Evolutionary conservation across 2,329 filamentous ascomycete genomes (phyloP).

Genomic region (Fusarium udum): DNA sequence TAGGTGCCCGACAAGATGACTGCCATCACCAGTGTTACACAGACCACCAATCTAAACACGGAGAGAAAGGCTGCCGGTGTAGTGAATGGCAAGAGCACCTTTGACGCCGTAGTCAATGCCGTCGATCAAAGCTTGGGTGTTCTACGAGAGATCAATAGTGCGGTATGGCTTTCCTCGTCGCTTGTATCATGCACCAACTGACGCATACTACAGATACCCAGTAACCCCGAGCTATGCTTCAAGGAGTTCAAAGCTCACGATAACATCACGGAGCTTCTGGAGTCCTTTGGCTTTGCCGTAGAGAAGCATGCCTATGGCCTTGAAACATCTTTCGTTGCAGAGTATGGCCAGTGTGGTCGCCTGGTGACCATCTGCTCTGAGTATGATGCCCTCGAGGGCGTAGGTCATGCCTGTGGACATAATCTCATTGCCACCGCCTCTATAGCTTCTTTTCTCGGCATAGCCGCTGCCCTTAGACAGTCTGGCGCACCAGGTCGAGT

Average conservation of each 20-base stretch:
- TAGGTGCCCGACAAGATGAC: neutral
- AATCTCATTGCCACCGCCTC: neutral
- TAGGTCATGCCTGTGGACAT: neutral
- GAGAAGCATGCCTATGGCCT: neutral
- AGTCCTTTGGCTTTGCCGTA: neutral
- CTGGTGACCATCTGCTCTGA: neutral
- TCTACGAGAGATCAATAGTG: neutral
- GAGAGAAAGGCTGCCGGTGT: accelerated
- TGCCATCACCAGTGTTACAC: neutral
- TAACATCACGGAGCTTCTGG: neutral
- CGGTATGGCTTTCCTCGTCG: neutral
- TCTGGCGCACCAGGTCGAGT: neutral
- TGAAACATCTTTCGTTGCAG: neutral
- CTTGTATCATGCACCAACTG: neutral
- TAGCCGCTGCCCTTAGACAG: neutral
- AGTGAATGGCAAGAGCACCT: accelerated
- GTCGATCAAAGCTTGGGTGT: neutral
- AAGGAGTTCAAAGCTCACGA: neutral
- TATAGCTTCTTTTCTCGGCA: neutral
- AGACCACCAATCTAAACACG: neutral
- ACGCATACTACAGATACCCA: neutral
- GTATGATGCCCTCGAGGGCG: neutral
- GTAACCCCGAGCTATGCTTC: neutral
- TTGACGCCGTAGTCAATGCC: neutral
- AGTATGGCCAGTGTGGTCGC: neutral